Evolutionary conservation across 768 basidiomycete genomes (phyloP), one percentile per base, ranked within the genome.

Genomic region (Leucocoprinus sp.): DNA sequence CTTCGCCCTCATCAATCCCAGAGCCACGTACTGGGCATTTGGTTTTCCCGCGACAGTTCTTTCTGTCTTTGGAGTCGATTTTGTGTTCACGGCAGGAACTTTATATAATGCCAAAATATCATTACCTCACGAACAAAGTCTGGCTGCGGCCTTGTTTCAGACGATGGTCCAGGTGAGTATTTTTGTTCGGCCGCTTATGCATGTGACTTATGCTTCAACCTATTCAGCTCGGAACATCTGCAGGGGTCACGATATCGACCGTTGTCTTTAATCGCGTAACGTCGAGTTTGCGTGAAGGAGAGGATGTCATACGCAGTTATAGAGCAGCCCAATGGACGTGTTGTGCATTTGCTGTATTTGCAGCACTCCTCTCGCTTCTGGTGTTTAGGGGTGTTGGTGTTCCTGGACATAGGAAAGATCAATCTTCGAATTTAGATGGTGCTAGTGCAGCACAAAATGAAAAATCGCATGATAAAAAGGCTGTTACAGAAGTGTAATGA

Each of bases 121-220:
- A 1, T 58, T 71, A 1, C 78, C 77, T 2, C 70, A 82, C 44
- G 87, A 90, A 53, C 87, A 90, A 60, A 81, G 78, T 60, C 67
- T 89, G 3, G 78, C 80, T 4, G 86, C 84, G 2, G 87, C 78
- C 8, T 48, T 88, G 15, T 88, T 89, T 60, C 82, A 84, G 56
- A 87, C 87, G 0, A 78, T 90, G 74, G 81, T 75, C 4, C 82
- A 84, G 66, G 81, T 78, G 37, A 11, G 47, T 46, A 54, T 14
- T 0, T 43, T 35, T 31, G 14, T 28, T n/a, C 17, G 9, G 8
- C 26, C 11, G 12, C 9, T 40, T 15, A 21, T 9, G 11, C 14
- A 15, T 27, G 11, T n/a, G 14, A 31, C 31, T 31, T n/a, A 23
- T 34, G n/a, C n/a, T n/a, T 0, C 42, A 34, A 14, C 12, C 6